These are phyloP conservation scores for Geotrichum cucujoidarum DNA, from an alignment of 1,139 yeast genomes.

Conservation along the genomic window DNA sequence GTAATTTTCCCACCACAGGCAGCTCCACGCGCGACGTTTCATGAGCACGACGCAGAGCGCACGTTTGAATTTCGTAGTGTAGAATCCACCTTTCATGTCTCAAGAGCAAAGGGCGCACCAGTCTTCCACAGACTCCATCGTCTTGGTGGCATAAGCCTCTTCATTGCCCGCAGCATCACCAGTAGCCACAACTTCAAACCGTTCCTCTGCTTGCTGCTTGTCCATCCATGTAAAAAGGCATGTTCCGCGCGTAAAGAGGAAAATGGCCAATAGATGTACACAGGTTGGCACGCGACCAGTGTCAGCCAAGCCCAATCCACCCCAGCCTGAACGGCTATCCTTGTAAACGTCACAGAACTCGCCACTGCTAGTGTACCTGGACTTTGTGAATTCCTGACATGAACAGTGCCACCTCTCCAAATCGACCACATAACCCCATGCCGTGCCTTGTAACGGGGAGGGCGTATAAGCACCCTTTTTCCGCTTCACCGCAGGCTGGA, in stretches of 20 bases:
- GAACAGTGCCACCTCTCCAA: slow-evolving; percentile 16
- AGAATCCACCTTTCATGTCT: too few species aligned
- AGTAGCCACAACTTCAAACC: too few species aligned
- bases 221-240: slow-evolving; percentile 10
- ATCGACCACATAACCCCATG: slow-evolving; percentile 14
- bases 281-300: slow-evolving; percentile 13
- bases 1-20: too few species aligned
- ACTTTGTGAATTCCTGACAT: slow-evolving; percentile 16
- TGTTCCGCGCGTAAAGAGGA: slow-evolving; percentile 9
- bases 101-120: slow-evolving; percentile 10
- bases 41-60: too few species aligned
- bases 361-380: slow-evolving; percentile 14
- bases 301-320: background rate
- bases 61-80: too few species aligned
- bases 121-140: slow-evolving; percentile 5
- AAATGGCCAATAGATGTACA: slow-evolving; percentile 13
- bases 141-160: background rate
- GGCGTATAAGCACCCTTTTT: slow-evolving; percentile 9
- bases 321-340: slow-evolving; percentile 6
- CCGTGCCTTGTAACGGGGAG: slow-evolving; percentile 10
- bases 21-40: too few species aligned
- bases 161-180: too few species aligned
- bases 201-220: too few species aligned
- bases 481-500: slow-evolving; percentile 10
- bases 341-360: background rate